A percentile compares a stretch with the other conserved stretches of the same genome.
Conservation (phyloP, 2,329 filamentous ascomycete genomes). For the Colletotrichum theobromicola region DNA sequence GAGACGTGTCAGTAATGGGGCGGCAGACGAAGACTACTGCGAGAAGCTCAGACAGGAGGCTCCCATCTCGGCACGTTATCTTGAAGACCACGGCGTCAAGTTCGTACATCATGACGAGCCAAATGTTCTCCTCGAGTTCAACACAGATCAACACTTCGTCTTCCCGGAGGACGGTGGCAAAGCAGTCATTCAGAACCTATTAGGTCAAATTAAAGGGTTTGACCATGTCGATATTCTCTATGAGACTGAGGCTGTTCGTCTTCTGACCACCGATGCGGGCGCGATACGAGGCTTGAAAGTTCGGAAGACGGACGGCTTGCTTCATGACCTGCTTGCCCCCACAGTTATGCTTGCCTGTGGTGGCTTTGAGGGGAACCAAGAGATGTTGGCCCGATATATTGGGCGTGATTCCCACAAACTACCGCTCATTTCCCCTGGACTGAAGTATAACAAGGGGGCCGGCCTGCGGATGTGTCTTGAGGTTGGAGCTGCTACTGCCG, state of each 20-base stretch:
- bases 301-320: background rate
- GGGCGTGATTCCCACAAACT: background rate
- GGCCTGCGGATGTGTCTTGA: background rate
- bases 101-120: background rate
- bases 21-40: background rate
- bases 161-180: background rate
- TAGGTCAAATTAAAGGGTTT: background rate
- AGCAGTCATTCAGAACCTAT: background rate
- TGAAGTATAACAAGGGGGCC: background rate
- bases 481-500: background rate
- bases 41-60: background rate
- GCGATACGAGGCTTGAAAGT: background rate
- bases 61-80: background rate
- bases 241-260: background rate
- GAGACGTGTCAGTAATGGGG: background rate
- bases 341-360: background rate
- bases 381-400: background rate
- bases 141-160: background rate
- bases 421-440: background rate
- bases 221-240: background rate
- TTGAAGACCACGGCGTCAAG: background rate
- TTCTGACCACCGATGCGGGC: background rate
- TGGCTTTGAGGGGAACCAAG: background rate
- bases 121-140: background rate
- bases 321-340: background rate